phyloP scores from a whole-genome alignment of 2,329 filamentous ascomycete genomes.

The Tricladium varicosporioides region DNA sequence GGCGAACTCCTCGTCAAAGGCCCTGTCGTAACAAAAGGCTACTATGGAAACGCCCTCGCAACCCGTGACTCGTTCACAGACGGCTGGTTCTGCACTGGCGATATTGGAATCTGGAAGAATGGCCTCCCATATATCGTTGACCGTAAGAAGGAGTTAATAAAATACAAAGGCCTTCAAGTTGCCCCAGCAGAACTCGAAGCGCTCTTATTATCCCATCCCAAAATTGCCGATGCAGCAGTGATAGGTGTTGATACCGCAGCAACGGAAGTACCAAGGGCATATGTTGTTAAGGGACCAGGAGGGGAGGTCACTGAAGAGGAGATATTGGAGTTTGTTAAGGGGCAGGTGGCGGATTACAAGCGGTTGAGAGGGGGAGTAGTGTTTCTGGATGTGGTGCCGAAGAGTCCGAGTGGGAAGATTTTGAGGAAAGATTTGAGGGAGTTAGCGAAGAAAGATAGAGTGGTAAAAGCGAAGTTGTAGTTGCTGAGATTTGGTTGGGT shows the following conservation, averaged over 20 bases:
- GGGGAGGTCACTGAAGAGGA: slow-evolving; percentile 36
- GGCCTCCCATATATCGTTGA: slow-evolving; percentile 57
- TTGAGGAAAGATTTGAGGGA: slow-evolving; percentile 35
- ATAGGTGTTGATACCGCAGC: slow-evolving; percentile 42
- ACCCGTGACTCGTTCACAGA: slow-evolving; percentile 35
- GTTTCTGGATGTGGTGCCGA: slow-evolving; percentile 47
- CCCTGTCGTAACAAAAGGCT: slow-evolving; percentile 38
- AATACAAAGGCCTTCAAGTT: slow-evolving; percentile 47
- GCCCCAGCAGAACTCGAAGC: slow-evolving; percentile 47
- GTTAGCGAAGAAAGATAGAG: slow-evolving; percentile 18
- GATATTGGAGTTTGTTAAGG: slow-evolving; percentile 40
- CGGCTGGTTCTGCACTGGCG: slow-evolving; percentile 91
- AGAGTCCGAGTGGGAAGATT: slow-evolving; percentile 48
- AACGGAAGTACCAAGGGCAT: slow-evolving; percentile 57
- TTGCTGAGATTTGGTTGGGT: not conserved
- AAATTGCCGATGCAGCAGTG: slow-evolving; percentile 44
- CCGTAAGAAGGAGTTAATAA: slow-evolving; percentile 44
- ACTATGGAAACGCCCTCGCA: slow-evolving; percentile 36
- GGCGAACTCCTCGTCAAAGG: slow-evolving; percentile 27
- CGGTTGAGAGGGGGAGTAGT: slow-evolving; percentile 42
- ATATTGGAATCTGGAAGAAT: slow-evolving; percentile 69
- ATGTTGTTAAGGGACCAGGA: slow-evolving; percentile 42
- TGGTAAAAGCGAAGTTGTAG: slow-evolving; percentile 10
- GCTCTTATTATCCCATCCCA: slow-evolving; percentile 38
- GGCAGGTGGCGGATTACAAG: slow-evolving; percentile 45